Percentiles rank a stretch among this genome's conserved stretches.
Evolutionary conservation across 805 yeast species (phyloP).

Genomic region (Helenozyma rhizophorensis): DNA sequence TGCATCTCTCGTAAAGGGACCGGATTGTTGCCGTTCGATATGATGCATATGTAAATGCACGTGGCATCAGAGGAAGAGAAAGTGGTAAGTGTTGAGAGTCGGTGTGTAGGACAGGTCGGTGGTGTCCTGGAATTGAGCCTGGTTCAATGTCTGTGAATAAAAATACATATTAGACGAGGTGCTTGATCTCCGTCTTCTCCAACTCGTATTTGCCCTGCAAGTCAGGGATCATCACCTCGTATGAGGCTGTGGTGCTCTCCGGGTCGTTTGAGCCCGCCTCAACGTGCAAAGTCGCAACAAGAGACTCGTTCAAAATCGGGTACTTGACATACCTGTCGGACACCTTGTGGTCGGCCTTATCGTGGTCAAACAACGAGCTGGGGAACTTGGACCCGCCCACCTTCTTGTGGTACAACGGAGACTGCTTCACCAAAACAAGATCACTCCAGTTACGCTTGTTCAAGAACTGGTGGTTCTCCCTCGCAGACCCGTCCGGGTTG

Average conservation of each 20-base stretch:
- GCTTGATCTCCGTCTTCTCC: constrained; percentile 31
- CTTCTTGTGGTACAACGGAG: constrained; percentile 19
- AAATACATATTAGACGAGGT: constrained; percentile 15
- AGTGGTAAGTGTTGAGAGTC: no score
- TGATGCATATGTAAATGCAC: no score
- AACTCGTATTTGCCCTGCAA: constrained; percentile 32
- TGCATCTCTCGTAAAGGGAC: no score
- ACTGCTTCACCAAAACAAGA: constrained; percentile 48
- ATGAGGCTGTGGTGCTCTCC: constrained; percentile 54
- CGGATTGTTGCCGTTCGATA: no score
- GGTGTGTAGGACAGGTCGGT: no score
- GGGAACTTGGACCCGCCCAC: constrained; percentile 32
- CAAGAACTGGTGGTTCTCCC: constrained; percentile 51
- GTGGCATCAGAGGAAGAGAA: no score
- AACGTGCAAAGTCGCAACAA: constrained; percentile 69
- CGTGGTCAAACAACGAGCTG: constrained; percentile 30
- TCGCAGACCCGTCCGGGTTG: constrained; percentile 50
- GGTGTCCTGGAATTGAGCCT: no score
- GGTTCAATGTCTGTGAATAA: no score
- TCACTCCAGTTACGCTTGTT: constrained; percentile 74
- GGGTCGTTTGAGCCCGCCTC: constrained; percentile 54
- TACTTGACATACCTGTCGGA: constrained; percentile 41
- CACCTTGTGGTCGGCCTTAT: constrained; percentile 6
- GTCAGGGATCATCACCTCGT: constrained; percentile 69
- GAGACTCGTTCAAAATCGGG: constrained; percentile 51